Conservation (phyloP, 1,284 basidiomycete genomes). For the Sanghuangporus weigelae region DNA sequence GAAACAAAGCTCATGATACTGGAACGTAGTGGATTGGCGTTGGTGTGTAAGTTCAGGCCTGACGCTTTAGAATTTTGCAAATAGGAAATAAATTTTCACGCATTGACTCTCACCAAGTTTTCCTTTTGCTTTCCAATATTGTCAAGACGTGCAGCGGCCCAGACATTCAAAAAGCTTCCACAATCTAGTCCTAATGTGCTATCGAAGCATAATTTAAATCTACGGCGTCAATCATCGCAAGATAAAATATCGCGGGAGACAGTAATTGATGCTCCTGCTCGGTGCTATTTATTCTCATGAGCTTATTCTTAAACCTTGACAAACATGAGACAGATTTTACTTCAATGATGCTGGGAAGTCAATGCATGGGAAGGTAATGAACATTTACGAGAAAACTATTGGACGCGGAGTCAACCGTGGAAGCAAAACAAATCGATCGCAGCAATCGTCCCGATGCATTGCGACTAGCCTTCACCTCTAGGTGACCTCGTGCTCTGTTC, state of each 20-base stretch:
- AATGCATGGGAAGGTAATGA: neutral
- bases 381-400: neutral
- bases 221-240: no score
- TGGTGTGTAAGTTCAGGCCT: neutral
- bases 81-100: neutral
- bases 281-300: neutral
- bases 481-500: neutral
- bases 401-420: neutral
- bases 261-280: neutral
- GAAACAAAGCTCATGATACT: constrained; percentile 14
- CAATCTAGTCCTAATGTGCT: no score
- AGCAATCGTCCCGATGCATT: neutral
- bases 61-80: neutral
- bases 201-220: no score
- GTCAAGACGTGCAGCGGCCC: no score
- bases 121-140: neutral
- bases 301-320: neutral
- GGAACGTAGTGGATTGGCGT: neutral
- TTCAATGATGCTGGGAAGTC: neutral
- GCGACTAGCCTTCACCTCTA: neutral
- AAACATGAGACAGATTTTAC: neutral
- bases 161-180: no score
- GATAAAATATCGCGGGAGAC: no score
- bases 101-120: neutral
- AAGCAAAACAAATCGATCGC: neutral